Conservation (phyloP, 331 rosid species). For the Saraca asoca region DNA sequence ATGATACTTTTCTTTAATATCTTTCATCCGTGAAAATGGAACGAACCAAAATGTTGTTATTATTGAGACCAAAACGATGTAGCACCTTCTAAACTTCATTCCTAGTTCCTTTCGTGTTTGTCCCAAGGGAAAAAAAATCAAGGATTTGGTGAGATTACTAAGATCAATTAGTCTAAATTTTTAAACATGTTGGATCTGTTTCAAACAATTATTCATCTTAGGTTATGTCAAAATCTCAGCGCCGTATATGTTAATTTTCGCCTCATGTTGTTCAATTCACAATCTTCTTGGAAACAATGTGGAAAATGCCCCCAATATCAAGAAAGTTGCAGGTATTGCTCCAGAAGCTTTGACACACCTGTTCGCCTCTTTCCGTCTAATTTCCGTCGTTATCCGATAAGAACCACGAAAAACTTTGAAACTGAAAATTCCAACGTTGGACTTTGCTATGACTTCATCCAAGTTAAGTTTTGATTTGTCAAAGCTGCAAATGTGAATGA, state of each 20-base stretch:
- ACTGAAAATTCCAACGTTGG: background rate
- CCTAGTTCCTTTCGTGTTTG: background rate
- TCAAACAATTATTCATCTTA: conserved; percentile 8
- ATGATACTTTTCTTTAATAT: too few relatives aligned
- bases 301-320: conserved; percentile 18
- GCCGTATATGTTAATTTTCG: background rate
- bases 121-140: too few relatives aligned
- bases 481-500: conserved; percentile 10
- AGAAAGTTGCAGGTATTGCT: conserved; percentile 18
- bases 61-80: too few relatives aligned
- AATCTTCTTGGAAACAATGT: conserved; percentile 9
- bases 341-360: conserved; percentile 1
- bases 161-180: background rate
- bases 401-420: background rate
- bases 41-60: too few relatives aligned
- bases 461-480: background rate
- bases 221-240: conserved; percentile 19
- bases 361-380: background rate
- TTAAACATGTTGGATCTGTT: conserved; percentile 23
- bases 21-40: too few relatives aligned
- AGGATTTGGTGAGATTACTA: background rate
- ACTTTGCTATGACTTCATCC: background rate
- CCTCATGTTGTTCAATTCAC: background rate
- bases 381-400: background rate
- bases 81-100: too few relatives aligned